Percentiles rank a stretch among this genome's conserved stretches.
Conservation (phyloP, 768 basidiomycete genomes). For the Mycena filopes region DNA sequence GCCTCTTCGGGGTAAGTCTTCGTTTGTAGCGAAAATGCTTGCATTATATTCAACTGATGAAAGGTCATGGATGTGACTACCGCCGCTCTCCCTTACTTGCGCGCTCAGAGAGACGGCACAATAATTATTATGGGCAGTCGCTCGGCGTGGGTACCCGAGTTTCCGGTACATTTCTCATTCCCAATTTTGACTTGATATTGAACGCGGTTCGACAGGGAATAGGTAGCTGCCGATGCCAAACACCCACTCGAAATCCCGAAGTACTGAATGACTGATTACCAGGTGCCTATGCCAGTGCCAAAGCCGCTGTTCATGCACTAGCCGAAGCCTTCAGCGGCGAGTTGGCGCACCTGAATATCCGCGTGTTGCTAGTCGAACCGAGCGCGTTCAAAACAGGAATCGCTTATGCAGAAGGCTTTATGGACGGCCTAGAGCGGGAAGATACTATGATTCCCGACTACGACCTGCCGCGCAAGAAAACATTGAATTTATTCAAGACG, state of each 20-base stretch:
- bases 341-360: constrained; percentile 49
- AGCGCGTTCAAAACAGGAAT: constrained; percentile 53
- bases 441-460: constrained; percentile 49
- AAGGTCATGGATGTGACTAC: constrained; percentile 55
- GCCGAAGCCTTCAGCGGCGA: constrained; percentile 52
- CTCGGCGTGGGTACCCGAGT: constrained; percentile 48
- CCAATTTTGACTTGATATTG: not conserved
- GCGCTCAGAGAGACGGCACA: constrained; percentile 43
- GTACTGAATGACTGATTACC: not conserved
- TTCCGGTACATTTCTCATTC: constrained; percentile 41
- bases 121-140: constrained; percentile 54
- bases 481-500: too few relatives aligned
- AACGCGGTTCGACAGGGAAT: constrained; percentile 32
- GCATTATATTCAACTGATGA: too few relatives aligned
- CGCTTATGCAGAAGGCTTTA: constrained; percentile 38
- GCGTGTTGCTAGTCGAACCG: constrained; percentile 53
- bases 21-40: too few relatives aligned
- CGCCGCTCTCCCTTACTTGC: constrained; percentile 52
- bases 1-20: constrained; percentile 59
- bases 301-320: constrained; percentile 53
- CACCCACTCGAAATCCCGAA: too few relatives aligned
- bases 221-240: not conserved
- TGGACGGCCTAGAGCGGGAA: constrained; percentile 39
- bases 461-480: constrained; percentile 39
- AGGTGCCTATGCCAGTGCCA: constrained; percentile 51